These are phyloP conservation scores for Metschnikowia vanudenii DNA, from an alignment of 805 yeast species.

Conservation along the genomic window DNA sequence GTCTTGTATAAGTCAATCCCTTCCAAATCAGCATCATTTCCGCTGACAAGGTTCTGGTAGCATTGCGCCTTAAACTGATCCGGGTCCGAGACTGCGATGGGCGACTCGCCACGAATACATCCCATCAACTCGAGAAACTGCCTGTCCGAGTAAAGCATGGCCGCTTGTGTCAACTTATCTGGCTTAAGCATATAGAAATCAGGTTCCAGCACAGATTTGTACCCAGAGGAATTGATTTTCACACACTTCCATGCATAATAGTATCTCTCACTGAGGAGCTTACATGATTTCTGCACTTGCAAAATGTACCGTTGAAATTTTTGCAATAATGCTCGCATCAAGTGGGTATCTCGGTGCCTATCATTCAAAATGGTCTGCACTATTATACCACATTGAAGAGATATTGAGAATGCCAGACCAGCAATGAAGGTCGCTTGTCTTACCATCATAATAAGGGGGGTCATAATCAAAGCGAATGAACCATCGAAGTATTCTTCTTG, in stretches of 20 bases:
- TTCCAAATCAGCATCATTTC: constrained; percentile 12
- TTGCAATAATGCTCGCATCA: constrained; percentile 7
- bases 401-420: constrained; percentile 12
- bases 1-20: constrained; percentile 18
- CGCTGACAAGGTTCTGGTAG: constrained; percentile 10
- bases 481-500: constrained; percentile 10
- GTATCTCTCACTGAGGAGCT: constrained; percentile 18
- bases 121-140: constrained; percentile 12
- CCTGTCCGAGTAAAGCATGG: constrained; percentile 11
- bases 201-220: constrained; percentile 2
- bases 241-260: constrained; percentile 19
- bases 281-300: constrained; percentile 1
- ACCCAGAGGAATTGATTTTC: constrained; percentile 13
- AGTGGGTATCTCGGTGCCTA: background rate
- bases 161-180: constrained; percentile 4
- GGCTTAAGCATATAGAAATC: constrained; percentile 10
- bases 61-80: constrained; percentile 3
- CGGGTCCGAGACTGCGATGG: constrained; percentile 4
- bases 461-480: constrained; percentile 12
- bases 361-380: constrained; percentile 1
- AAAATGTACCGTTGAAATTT: background rate
- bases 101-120: constrained; percentile 10
- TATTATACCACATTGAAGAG: constrained; percentile 12
- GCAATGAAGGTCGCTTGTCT: constrained; percentile 13
- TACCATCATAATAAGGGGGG: constrained; percentile 14